Evolutionary conservation across 805 yeast species (phyloP).

Genomic region (Lipomyces sp.): DNA sequence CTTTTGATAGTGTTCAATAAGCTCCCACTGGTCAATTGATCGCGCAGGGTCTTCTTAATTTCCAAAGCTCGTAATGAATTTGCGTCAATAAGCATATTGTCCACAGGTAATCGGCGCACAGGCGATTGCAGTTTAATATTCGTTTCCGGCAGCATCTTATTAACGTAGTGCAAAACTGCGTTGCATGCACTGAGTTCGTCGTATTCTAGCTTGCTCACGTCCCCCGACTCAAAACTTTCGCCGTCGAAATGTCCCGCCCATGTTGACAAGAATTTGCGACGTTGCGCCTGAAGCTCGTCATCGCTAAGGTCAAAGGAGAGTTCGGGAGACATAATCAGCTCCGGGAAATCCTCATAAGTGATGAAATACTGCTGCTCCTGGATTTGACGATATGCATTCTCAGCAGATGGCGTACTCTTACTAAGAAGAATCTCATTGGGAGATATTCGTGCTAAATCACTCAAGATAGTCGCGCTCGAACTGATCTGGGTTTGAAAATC

Average conservation of each 20-base stretch:
- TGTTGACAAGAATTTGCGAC: conserved; percentile 8
- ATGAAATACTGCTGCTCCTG: conserved; percentile 50
- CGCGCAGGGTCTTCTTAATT: conserved; percentile 38
- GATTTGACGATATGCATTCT: conserved; percentile 17
- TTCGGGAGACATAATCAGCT: neutral
- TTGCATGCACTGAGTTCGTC: conserved; percentile 66
- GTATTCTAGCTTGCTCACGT: conserved; percentile 47
- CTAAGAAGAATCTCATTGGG: conserved; percentile 77
- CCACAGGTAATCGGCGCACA: conserved; percentile 54
- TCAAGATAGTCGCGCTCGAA: conserved; percentile 60
- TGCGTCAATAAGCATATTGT: conserved; percentile 77
- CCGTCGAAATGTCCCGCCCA: conserved; percentile 30
- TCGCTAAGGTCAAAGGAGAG: conserved; percentile 1
- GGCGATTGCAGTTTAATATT: conserved; percentile 72
- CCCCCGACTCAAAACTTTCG: conserved; percentile 38
- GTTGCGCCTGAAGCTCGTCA: neutral
- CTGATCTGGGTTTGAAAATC: conserved; percentile 72
- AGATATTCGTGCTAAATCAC: conserved; percentile 74
- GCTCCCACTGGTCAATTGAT: conserved; percentile 38
- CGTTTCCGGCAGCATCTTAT: conserved; percentile 72
- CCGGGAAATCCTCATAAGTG: conserved; percentile 37
- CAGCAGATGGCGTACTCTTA: conserved; percentile 14
- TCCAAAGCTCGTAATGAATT: conserved; percentile 67
- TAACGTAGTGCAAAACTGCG: conserved; percentile 67
- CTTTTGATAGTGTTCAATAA: conserved; percentile 68